Conservation (phyloP, 768 basidiomycete genomes). For the Epithele typhae region DNA sequence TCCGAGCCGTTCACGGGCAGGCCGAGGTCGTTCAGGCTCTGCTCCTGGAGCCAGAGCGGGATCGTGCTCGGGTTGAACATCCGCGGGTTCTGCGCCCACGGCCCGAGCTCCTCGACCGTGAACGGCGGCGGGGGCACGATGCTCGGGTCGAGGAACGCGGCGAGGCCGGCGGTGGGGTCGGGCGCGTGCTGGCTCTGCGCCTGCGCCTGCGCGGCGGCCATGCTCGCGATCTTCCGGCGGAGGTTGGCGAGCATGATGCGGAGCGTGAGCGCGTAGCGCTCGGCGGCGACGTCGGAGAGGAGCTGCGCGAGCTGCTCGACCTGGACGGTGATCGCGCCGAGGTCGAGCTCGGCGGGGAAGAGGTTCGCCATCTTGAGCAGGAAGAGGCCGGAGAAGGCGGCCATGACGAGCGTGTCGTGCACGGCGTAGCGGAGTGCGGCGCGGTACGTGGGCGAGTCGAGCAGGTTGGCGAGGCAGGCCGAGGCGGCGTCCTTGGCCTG, state of each 20-base stretch:
- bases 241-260: constrained; percentile 93
- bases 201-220: constrained; percentile 22
- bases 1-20: constrained; percentile 90
- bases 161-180: constrained; percentile 7
- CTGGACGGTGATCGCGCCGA: constrained; percentile 70
- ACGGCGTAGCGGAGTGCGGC: constrained; percentile 91
- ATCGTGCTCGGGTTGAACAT: constrained; percentile 77
- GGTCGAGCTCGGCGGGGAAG: constrained; percentile 81
- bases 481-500: constrained; percentile 93
- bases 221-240: constrained; percentile 78
- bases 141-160: constrained; percentile 45
- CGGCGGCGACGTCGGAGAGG: constrained; percentile 89
- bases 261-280: constrained; percentile 90
- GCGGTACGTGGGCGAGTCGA: constrained; percentile 75
- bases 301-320: constrained; percentile 90
- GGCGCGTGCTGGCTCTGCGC: background rate
- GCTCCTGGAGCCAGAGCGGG: constrained; percentile 90
- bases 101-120: constrained; percentile 74
- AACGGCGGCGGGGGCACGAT: constrained; percentile 45
- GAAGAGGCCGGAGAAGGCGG: constrained; percentile 88
- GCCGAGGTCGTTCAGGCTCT: constrained; percentile 88
- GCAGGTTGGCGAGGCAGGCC: constrained; percentile 78
- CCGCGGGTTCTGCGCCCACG: constrained; percentile 39
- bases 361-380: constrained; percentile 92
- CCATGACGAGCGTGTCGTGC: constrained; percentile 88